Conservation (phyloP, 768 basidiomycete genomes). For the Lentinula edodes region DNA sequence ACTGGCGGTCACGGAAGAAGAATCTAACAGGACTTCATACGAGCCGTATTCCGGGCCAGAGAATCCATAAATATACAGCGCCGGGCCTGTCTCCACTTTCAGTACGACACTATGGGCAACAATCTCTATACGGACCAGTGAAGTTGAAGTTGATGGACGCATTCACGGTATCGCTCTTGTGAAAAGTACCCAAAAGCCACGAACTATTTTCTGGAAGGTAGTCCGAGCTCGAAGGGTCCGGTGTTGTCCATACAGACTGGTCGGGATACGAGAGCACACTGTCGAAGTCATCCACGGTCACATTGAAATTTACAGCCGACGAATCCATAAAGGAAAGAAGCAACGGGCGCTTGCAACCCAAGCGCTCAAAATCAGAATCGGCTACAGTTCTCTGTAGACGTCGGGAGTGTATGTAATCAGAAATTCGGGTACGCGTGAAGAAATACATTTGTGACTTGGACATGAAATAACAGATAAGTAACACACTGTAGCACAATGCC, state of each 20-base stretch:
- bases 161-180: slow-evolving; percentile 29
- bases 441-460: no score
- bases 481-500: background rate
- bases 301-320: slow-evolving; percentile 35
- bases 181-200: slow-evolving; percentile 41
- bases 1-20: slow-evolving; percentile 17
- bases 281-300: slow-evolving; percentile 46
- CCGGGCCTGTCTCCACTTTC: slow-evolving; percentile 25
- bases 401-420: no score
- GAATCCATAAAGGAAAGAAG: slow-evolving; percentile 26
- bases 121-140: slow-evolving; percentile 23
- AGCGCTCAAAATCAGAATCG: no score
- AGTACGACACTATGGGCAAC: background rate
- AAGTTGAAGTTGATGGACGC: slow-evolving; percentile 37
- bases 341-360: no score
- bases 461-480: background rate
- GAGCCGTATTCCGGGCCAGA: slow-evolving; percentile 38
- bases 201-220: slow-evolving; percentile 28
- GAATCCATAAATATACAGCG: slow-evolving; percentile 37
- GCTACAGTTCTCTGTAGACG: no score
- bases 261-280: slow-evolving; percentile 34
- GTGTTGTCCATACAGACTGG: slow-evolving; percentile 36
- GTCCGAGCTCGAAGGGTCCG: slow-evolving; percentile 37
- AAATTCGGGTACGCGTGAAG: no score
- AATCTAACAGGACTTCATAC: slow-evolving; percentile 35